Conservation (phyloP, 768 basidiomycete genomes). For the Pulveroboletus sp. region DNA sequence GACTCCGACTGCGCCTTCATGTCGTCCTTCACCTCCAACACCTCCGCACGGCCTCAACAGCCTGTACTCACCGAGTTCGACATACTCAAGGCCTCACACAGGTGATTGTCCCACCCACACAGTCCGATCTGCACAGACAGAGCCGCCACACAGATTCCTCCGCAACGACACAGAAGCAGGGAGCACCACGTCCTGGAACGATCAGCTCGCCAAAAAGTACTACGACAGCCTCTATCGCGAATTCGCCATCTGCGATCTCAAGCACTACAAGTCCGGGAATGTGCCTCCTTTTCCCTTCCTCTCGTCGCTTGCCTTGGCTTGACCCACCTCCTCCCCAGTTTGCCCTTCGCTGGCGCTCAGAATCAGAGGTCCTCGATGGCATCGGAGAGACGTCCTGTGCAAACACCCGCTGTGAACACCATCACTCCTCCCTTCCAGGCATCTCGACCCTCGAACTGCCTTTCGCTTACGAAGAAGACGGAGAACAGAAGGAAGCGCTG, state of each 20-base stretch:
- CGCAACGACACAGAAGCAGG: conserved; percentile 43
- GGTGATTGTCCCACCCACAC: conserved; percentile 32
- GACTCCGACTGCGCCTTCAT: no score
- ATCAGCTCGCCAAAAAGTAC: conserved; percentile 83
- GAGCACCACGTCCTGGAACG: conserved; percentile 56
- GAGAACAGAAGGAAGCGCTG: conserved; percentile 68
- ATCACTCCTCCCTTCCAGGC: conserved; percentile 36
- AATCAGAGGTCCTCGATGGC: conserved; percentile 81
- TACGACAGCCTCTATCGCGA: conserved; percentile 87
- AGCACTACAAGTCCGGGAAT: conserved; percentile 91
- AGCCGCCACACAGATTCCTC: conserved; percentile 54
- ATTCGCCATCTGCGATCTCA: conserved; percentile 87
- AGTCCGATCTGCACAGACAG: background rate
- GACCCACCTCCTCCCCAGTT: conserved; percentile 44
- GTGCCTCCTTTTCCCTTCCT: conserved; percentile 38
- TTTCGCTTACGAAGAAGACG: conserved; percentile 81
- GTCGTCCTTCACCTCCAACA: background rate
- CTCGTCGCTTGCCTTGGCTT: background rate
- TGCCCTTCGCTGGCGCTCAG: conserved; percentile 90
- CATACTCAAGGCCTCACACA: conserved; percentile 69
- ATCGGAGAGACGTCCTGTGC: conserved; percentile 86
- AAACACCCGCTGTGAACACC: conserved; percentile 77
- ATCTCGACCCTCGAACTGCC: conserved; percentile 84
- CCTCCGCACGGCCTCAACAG: background rate
- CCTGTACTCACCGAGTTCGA: conserved; percentile 55